Conservation (phyloP, 1,284 basidiomycete genomes). For the Tilletia setariae region DNA sequence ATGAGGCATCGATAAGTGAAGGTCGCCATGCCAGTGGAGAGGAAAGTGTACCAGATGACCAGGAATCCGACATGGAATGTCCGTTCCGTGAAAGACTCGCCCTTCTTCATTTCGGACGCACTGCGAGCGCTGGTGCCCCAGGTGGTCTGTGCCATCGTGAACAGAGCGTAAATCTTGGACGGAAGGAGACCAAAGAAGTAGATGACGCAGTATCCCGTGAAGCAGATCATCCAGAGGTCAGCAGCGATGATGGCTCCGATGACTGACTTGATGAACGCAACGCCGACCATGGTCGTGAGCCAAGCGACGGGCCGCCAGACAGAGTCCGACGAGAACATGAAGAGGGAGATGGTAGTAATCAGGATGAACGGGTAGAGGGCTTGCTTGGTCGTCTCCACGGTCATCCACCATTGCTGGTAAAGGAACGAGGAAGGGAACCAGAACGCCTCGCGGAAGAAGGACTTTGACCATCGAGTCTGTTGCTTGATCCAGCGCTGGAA, state of each 20-base stretch:
- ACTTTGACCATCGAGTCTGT: slow-evolving; percentile 20
- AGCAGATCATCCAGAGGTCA: slow-evolving; percentile 17
- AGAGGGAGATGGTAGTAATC: slow-evolving; percentile 16
- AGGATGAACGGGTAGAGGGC: slow-evolving; percentile 20
- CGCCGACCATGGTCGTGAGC: slow-evolving; percentile 20
- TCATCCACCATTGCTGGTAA: slow-evolving; percentile 16
- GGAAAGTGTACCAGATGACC: slow-evolving; percentile 13
- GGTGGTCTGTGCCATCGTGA: slow-evolving; percentile 17
- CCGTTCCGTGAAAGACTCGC: background rate
- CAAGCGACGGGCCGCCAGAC: slow-evolving; percentile 12
- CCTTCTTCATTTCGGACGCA: slow-evolving; percentile 3
- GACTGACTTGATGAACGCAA: slow-evolving; percentile 16
- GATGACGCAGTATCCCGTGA: slow-evolving; percentile 11
- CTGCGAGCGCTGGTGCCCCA: slow-evolving; percentile 20
- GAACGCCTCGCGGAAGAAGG: slow-evolving; percentile 20
- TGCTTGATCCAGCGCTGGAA: slow-evolving; percentile 16
- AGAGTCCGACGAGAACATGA: slow-evolving; percentile 1
- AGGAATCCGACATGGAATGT: slow-evolving; percentile 15
- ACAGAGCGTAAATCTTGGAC: slow-evolving; percentile 17
- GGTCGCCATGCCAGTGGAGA: slow-evolving; percentile 10
- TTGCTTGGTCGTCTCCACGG: slow-evolving; percentile 17
- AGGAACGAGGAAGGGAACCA: slow-evolving; percentile 18
- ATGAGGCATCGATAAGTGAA: slow-evolving; percentile 13
- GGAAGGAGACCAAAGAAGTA: slow-evolving; percentile 21
- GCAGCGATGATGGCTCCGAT: slow-evolving; percentile 14